Conservation (phyloP, 371 early-diverging fungal genomes). For the Rhizopus stolonifer region DNA sequence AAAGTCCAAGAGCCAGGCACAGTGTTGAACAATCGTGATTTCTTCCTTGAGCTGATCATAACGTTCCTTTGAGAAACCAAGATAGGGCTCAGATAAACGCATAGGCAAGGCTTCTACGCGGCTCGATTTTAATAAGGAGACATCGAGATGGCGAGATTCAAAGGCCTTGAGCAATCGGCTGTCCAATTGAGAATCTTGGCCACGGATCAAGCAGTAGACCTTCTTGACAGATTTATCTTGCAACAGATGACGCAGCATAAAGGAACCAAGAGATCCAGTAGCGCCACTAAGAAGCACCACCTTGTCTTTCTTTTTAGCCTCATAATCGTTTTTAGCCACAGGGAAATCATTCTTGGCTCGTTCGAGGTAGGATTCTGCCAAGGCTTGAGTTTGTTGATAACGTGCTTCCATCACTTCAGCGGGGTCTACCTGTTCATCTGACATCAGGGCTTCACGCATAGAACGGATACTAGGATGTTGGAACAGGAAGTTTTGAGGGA, state of each 20-base stretch:
- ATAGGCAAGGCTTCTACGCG: conserved; percentile 16
- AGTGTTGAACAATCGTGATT: conserved; percentile 35
- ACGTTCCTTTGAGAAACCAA: conserved; percentile 24
- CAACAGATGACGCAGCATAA: conserved; percentile 31
- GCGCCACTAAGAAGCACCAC: conserved; percentile 42
- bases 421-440: background rate
- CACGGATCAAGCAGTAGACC: conserved; percentile 34
- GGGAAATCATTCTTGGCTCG: conserved; percentile 24
- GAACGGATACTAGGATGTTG: conserved; percentile 25
- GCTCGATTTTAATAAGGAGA: background rate
- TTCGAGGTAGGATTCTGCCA: conserved; percentile 15
- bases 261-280: conserved; percentile 43
- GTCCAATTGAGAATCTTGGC: conserved; percentile 3
- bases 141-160: conserved; percentile 21
- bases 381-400: conserved; percentile 10
- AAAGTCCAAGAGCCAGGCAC: conserved; percentile 39
- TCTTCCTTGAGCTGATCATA: conserved; percentile 26
- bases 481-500: conserved; percentile 41
- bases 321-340: conserved; percentile 1
- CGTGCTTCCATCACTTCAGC: background rate
- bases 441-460: conserved; percentile 13
- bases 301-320: conserved; percentile 1
- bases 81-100: conserved; percentile 14
- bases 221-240: conserved; percentile 20
- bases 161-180: conserved; percentile 27